Evolutionary conservation across 176 grass and related monocot genomes (phyloP), one percentile per base, ranked within the genome.

Genomic region (Dendrocalamus sinicus): DNA sequence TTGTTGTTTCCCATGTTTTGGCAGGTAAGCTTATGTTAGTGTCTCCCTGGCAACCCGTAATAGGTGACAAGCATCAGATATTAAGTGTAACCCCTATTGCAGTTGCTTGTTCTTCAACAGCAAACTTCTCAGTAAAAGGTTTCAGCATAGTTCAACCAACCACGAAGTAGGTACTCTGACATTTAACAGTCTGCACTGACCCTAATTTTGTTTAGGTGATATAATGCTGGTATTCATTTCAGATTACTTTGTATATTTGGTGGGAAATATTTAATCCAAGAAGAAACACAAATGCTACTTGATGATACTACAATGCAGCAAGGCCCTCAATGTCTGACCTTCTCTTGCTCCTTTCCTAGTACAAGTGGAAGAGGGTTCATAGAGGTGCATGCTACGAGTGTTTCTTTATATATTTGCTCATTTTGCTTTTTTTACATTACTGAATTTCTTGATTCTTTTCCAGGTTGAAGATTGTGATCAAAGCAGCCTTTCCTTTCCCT

Each of bases 191-290:
- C 40, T 64, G 0, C 14, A 72, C 39, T 64, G 48, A 58, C 46
- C 41, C 7, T 43, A 45, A 4, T 79, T 54, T 47, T 78, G 8
- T 75, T 75, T 70, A 26, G 61, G 20, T 75, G 70, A 76, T 35
- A 70, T 67, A 22, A 52, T 48, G 35, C 15, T 89, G 13, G 72
- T 78, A 46, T 78, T 53, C 3, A 19, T 88, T 84, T 44, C 28
- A 95, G 93, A 88, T 75, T 95, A 88, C 54, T 92, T 67, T 95
- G 93, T 90, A 87, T 87, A 70, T 98, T 90, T 94, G 93, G 89
- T 46, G 93, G 89, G 12, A 87, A 94, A 23, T 95, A 94, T 87
- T 89, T 98, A 80, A 70, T 88, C 65, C 89, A 98, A 89, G 91
- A 91, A 86, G 39, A 81, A 73, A 85, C 92, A 73, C 83, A 83